These are phyloP conservation scores for Pythium brassicae DNA, from an alignment of 352 stramenopile species.

Conservation along the genomic window DNA sequence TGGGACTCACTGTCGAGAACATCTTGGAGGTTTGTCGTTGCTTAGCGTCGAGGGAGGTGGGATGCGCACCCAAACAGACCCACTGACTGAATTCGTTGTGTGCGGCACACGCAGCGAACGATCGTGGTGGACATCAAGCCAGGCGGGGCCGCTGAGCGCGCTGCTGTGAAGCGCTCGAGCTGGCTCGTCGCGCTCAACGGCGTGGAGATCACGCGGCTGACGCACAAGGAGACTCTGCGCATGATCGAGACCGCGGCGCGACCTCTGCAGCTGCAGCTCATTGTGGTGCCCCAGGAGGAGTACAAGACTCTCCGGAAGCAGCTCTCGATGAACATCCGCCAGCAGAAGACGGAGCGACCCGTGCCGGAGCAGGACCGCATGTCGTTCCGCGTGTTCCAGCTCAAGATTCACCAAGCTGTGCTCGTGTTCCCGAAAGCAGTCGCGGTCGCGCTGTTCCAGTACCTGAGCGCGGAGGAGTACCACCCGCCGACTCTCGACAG, in stretches of 20 bases:
- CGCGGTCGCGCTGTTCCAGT: conserved; percentile 64
- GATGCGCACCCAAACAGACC: too few relatives aligned
- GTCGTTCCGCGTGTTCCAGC: conserved; percentile 82
- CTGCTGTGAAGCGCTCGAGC: conserved; percentile 75
- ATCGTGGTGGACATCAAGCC: conserved; percentile 88
- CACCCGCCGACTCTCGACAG: conserved; percentile 46
- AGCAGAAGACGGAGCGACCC: conserved; percentile 75
- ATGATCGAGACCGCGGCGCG: conserved; percentile 77
- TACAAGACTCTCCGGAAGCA: conserved; percentile 74
- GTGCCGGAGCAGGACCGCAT: conserved; percentile 83
- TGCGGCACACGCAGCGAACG: conserved; percentile 33
- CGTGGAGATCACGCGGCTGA: conserved; percentile 68
- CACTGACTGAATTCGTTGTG: neutral
- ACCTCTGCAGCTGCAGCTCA: conserved; percentile 65
- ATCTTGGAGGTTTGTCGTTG: conserved; percentile 73
- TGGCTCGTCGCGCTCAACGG: conserved; percentile 83
- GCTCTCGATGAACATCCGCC: conserved; percentile 81
- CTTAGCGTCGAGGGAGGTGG: too few relatives aligned
- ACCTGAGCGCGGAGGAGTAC: conserved; percentile 69
- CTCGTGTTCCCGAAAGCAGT: conserved; percentile 66
- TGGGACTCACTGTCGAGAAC: conserved; percentile 87
- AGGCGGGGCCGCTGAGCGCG: conserved; percentile 63
- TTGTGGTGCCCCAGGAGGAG: conserved; percentile 64
- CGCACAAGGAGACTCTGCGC: conserved; percentile 82
- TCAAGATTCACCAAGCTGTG: conserved; percentile 81